These are phyloP conservation scores for Saxophila tyrrhenica DNA, from an alignment of 495 filamentous ascomycete genomes.

Conservation along the genomic window DNA sequence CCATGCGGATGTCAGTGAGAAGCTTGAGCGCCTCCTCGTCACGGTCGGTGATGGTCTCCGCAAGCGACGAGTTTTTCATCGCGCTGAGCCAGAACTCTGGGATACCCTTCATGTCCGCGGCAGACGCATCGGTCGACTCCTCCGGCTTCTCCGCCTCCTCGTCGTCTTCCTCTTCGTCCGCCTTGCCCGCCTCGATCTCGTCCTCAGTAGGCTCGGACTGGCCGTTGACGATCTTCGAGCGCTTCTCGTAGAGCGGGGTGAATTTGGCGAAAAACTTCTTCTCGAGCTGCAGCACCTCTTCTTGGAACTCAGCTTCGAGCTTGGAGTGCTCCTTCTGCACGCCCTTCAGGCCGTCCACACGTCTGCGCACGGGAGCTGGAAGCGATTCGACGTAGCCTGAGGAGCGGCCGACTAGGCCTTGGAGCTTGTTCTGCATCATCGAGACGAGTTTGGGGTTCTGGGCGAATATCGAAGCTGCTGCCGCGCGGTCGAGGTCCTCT, in stretches of 20 bases:
- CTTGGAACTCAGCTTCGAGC: slow-evolving; percentile 94
- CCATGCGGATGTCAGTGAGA: slow-evolving; percentile 93
- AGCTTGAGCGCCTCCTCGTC: slow-evolving; percentile 87
- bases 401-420: slow-evolving; percentile 82
- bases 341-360: slow-evolving; percentile 89
- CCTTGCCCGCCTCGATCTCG: slow-evolving; percentile 77
- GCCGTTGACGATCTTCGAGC: slow-evolving; percentile 87
- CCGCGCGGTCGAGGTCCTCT: slow-evolving; percentile 84
- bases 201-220: slow-evolving; percentile 69
- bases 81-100: slow-evolving; percentile 99
- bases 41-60: slow-evolving; percentile 94
- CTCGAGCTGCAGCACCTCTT: slow-evolving; percentile 93
- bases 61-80: slow-evolving; percentile 98
- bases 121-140: slow-evolving; percentile 40
- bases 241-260: slow-evolving; percentile 93
- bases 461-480: slow-evolving; percentile 84
- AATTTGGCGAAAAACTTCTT: slow-evolving; percentile 99
- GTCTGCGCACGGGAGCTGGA: slow-evolving; percentile 73
- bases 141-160: slow-evolving; percentile 34
- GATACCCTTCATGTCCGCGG: slow-evolving; percentile 54
- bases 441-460: slow-evolving; percentile 84
- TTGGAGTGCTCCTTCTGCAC: slow-evolving; percentile 98
- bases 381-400: slow-evolving; percentile 98
- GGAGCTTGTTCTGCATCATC: slow-evolving; percentile 95
- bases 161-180: slow-evolving; percentile 58